Evolutionary conservation across 2,329 filamentous ascomycete species (phyloP).

Genomic region (Monilinia polystroma): DNA sequence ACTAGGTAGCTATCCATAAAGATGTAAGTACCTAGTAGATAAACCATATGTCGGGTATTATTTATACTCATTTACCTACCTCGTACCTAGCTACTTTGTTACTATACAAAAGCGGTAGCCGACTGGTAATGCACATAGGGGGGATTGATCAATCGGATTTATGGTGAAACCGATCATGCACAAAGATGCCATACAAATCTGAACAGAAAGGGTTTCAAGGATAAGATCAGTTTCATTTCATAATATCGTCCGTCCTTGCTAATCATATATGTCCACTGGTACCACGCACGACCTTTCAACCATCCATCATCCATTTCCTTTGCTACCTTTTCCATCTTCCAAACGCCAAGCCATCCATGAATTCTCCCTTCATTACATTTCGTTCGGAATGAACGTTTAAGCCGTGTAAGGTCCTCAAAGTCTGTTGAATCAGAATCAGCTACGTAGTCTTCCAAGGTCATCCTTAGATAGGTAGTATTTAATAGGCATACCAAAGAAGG

Average conservation of each 20-base stretch:
- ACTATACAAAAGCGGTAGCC: background rate
- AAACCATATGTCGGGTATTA: too few relatives aligned
- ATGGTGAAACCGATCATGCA: background rate
- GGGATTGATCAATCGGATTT: background rate
- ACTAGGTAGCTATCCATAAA: too few relatives aligned
- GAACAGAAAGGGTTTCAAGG: background rate
- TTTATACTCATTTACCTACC: too few relatives aligned
- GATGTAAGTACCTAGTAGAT: too few relatives aligned
- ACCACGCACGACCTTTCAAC: background rate
- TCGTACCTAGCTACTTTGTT: too few relatives aligned
- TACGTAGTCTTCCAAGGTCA: too few relatives aligned
- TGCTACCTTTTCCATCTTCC: background rate
- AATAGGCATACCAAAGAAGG: constrained; percentile 30
- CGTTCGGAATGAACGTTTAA: background rate
- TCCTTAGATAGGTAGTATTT: background rate
- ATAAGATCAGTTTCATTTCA: constrained; percentile 9
- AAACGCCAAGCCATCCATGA: constrained; percentile 18
- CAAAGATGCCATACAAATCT: background rate
- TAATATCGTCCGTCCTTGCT: constrained; percentile 7
- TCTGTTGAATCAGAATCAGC: constrained; percentile 10
- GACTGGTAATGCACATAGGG: background rate
- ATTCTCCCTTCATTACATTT: constrained; percentile 5
- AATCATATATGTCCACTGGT: background rate
- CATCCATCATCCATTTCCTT: background rate
- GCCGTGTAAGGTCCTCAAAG: background rate